Evolutionary conservation across 371 early-diverging fungal genomes (phyloP).

Genomic region (Mucor sp.): DNA sequence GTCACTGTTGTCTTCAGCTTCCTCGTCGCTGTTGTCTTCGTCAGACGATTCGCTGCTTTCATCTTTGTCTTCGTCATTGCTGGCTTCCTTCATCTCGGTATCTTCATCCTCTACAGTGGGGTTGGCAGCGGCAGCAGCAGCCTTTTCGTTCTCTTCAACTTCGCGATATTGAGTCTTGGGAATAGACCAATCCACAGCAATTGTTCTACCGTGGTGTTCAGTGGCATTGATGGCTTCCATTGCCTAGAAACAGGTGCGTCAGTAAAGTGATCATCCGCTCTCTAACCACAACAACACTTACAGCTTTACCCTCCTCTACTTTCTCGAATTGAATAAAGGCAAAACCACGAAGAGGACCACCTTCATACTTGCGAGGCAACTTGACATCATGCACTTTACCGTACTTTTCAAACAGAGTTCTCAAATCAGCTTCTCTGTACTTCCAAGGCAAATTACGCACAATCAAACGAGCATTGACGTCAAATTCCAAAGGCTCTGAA

Average conservation of each 20-base stretch:
- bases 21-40: slow-evolving; percentile 31
- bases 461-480: slow-evolving; percentile 74
- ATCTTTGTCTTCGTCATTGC: slow-evolving; percentile 29
- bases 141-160: slow-evolving; percentile 52
- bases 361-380: slow-evolving; percentile 77
- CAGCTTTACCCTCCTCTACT: slow-evolving; percentile 65
- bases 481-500: slow-evolving; percentile 20
- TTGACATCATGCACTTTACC: slow-evolving; percentile 69
- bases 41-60: not conserved
- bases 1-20: slow-evolving; percentile 23
- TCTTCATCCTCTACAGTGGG: slow-evolving; percentile 23
- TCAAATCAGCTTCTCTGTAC: slow-evolving; percentile 65
- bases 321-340: slow-evolving; percentile 85
- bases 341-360: slow-evolving; percentile 81
- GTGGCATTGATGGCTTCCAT: slow-evolving; percentile 77
- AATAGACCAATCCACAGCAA: slow-evolving; percentile 88
- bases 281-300: slow-evolving; percentile 12
- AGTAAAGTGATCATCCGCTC: not conserved
- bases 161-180: slow-evolving; percentile 73
- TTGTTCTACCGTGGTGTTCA: slow-evolving; percentile 67
- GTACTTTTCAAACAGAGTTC: slow-evolving; percentile 54
- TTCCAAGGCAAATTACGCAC: slow-evolving; percentile 91
- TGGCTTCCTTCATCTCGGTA: slow-evolving; percentile 28
- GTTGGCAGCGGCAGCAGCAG: slow-evolving; percentile 9
- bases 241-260: slow-evolving; percentile 44